Evolutionary conservation across 1,139 yeast genomes (phyloP).

Genomic region (Debaryomycetaceae sp.): DNA sequence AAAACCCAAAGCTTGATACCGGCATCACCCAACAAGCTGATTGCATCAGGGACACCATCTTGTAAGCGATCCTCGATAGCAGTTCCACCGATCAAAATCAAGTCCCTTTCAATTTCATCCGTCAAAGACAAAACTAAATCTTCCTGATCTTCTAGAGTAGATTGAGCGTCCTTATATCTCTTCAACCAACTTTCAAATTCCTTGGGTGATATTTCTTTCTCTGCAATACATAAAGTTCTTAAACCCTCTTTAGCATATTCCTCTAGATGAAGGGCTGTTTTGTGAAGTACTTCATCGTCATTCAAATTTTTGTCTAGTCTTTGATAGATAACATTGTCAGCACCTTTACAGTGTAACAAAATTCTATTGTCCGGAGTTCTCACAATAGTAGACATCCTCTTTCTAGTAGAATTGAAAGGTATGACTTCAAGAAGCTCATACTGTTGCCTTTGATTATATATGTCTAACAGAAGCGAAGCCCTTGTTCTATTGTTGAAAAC

Average conservation of each 20-base stretch:
- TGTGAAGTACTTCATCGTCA: constrained; percentile 34
- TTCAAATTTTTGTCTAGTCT: constrained; percentile 49
- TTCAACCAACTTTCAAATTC: constrained; percentile 67
- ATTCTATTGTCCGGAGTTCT: constrained; percentile 47
- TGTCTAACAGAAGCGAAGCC: constrained; percentile 62
- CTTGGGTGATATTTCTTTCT: constrained; percentile 61
- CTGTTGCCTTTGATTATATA: constrained; percentile 71
- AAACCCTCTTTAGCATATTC: constrained; percentile 96
- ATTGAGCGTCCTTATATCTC: constrained; percentile 67
- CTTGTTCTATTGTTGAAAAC: constrained; percentile 75
- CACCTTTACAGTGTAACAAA: constrained; percentile 82
- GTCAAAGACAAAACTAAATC: constrained; percentile 73
- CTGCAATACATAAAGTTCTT: constrained; percentile 90
- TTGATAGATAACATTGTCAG: constrained; percentile 85
- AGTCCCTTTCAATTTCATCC: constrained; percentile 72
- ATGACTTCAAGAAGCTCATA: constrained; percentile 73
- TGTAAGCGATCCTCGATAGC: constrained; percentile 96
- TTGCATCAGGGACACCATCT: constrained; percentile 94
- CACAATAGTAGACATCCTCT: constrained; percentile 62
- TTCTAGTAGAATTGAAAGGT: constrained; percentile 88
- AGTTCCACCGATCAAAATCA: constrained; percentile 85
- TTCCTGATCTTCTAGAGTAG: constrained; percentile 75
- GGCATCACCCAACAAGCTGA: constrained; percentile 77
- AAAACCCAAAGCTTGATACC: constrained; percentile 97
- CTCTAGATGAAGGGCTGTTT: constrained; percentile 77